phyloP scores from a whole-genome alignment of 192 early-diverging fungal species.

The Gamsiella multidivaricata region DNA sequence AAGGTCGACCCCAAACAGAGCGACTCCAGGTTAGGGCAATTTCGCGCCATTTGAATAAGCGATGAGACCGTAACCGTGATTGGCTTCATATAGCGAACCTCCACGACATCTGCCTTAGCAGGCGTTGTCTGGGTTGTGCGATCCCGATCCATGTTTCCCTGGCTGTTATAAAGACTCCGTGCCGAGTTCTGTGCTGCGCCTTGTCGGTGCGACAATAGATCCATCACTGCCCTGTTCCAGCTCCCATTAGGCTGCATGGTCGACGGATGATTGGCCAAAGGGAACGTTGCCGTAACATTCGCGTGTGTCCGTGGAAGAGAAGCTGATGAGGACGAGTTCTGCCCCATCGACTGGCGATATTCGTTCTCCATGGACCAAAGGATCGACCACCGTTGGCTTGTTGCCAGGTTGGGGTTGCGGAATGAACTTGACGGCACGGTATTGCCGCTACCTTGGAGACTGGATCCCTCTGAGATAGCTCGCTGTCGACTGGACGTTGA shows the following conservation, averaged over 20 bases:
- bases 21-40: constrained; percentile 48
- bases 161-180: too few species aligned
- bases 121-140: too few species aligned
- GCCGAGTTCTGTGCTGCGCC: too few species aligned
- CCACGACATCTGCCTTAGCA: not conserved
- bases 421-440: not conserved
- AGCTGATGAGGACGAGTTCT: too few species aligned
- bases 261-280: too few species aligned
- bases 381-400: constrained; percentile 3
- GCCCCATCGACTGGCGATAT: not conserved
- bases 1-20: constrained; percentile 56
- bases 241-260: too few species aligned
- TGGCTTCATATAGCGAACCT: constrained; percentile 3
- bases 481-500: not conserved
- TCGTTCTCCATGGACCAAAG: constrained; percentile 10
- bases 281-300: not conserved
- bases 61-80: constrained; percentile 60
- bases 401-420: not conserved
- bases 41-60: constrained; percentile 56
- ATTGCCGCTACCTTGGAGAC: not conserved
- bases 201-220: too few species aligned
- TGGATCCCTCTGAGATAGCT: not conserved
- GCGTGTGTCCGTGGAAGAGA: not conserved
- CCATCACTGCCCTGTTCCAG: too few species aligned
- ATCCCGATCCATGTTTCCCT: too few species aligned